These are phyloP conservation scores for Amoebophrya sp. DNA, from an alignment of 169 alveolate genomes.

Conservation along the genomic window DNA sequence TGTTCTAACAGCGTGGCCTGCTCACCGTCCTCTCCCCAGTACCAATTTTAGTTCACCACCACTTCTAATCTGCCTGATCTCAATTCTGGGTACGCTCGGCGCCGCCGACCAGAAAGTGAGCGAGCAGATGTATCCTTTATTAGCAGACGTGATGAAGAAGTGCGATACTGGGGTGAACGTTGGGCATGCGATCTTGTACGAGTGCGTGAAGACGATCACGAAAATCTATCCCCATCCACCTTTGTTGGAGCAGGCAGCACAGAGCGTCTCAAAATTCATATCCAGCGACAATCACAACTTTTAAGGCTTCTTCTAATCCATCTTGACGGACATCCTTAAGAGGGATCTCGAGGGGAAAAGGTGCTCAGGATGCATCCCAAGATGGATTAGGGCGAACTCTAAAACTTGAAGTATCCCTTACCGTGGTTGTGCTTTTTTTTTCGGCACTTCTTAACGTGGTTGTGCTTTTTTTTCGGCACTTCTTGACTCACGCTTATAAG, in stretches of 20 bases:
- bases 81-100: conserved; percentile 66
- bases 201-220: conserved; percentile 78
- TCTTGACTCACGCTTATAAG: no score
- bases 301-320: no score
- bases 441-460: no score
- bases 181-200: conserved; percentile 83
- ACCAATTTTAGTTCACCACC: not conserved
- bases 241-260: conserved; percentile 60
- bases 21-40: no score
- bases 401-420: no score
- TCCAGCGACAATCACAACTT: conserved; percentile 78
- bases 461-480: no score
- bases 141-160: conserved; percentile 69
- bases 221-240: conserved; percentile 71
- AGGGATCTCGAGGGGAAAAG: no score
- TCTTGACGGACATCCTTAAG: no score
- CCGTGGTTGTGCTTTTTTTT: no score
- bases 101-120: conserved; percentile 71
- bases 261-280: conserved; percentile 42
- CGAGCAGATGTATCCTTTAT: conserved; percentile 79
- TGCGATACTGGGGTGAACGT: conserved; percentile 80
- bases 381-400: no score
- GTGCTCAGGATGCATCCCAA: no score
- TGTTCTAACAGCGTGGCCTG: no score
- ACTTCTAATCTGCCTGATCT: conserved; percentile 36